phyloP scores from a whole-genome alignment of 805 yeast species.

The Candida quercuum region DNA sequence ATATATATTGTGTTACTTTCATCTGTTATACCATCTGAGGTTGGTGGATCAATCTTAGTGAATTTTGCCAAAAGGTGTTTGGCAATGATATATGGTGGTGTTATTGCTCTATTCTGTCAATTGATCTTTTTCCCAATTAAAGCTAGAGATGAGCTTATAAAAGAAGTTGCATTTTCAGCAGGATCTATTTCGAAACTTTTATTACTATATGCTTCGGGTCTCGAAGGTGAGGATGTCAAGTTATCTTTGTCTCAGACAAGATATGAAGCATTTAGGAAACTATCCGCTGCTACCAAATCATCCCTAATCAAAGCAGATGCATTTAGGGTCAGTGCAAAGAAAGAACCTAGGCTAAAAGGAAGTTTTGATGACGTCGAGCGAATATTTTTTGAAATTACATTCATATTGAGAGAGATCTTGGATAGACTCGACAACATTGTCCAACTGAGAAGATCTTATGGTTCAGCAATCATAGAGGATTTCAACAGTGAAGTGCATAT shows the following conservation, averaged over 20 bases:
- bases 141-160: conserved; percentile 39
- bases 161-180: conserved; percentile 35
- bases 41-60: conserved; percentile 34
- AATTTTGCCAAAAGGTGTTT: conserved; percentile 46
- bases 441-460: conserved; percentile 35
- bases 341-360: conserved; percentile 46
- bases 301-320: conserved; percentile 36
- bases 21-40: conserved; percentile 32
- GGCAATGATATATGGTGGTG: conserved; percentile 47
- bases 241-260: conserved; percentile 25
- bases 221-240: conserved; percentile 28
- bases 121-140: conserved; percentile 39
- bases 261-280: conserved; percentile 26
- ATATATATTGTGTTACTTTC: conserved; percentile 43
- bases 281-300: conserved; percentile 33
- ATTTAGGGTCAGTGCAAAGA: conserved; percentile 34
- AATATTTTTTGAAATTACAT: conserved; percentile 39
- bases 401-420: conserved; percentile 38
- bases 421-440: conserved; percentile 44
- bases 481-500: conserved; percentile 33
- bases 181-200: conserved; percentile 36
- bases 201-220: conserved; percentile 33
- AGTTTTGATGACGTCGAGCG: conserved; percentile 33
- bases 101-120: conserved; percentile 41
- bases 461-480: conserved; percentile 42